A percentile compares a stretch with the other conserved stretches of the same genome.
Evolutionary conservation across 169 alveolate genomes (phyloP).

Genomic region (Neospora caninum): DNA sequence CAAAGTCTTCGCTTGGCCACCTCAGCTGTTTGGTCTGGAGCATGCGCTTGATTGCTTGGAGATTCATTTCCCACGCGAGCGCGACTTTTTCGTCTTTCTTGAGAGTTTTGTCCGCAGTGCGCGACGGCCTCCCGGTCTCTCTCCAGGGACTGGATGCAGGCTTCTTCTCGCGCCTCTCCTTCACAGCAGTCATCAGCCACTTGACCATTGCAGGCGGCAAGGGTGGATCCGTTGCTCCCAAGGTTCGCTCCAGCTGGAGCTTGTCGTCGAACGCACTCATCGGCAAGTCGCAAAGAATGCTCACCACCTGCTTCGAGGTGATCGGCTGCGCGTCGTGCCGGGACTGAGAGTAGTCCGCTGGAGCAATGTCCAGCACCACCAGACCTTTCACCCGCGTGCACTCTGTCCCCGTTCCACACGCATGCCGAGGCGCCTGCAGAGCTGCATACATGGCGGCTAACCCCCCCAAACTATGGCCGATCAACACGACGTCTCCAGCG

Average conservation of each 20-base stretch:
- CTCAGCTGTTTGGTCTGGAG: neutral
- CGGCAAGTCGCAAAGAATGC: neutral
- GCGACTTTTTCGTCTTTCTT: neutral
- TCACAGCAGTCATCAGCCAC: slow-evolving; percentile 13
- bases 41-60: neutral
- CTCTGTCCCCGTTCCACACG: neutral
- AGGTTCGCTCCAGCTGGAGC: neutral
- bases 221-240: neutral
- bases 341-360: neutral
- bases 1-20: neutral
- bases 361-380: neutral
- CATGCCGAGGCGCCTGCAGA: neutral
- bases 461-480: slow-evolving; percentile 13
- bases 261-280: neutral
- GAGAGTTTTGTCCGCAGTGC: neutral
- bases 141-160: neutral
- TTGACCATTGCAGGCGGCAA: neutral
- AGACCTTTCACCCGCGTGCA: neutral
- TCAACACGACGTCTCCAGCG: neutral
- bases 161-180: neutral
- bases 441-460: slow-evolving; percentile 1
- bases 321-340: neutral
- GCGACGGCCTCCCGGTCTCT: neutral
- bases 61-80: neutral
- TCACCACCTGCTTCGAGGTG: neutral